These are phyloP conservation scores for Colletotrichum lentis DNA, from an alignment of 2,329 filamentous ascomycete genomes.

Conservation along the genomic window DNA sequence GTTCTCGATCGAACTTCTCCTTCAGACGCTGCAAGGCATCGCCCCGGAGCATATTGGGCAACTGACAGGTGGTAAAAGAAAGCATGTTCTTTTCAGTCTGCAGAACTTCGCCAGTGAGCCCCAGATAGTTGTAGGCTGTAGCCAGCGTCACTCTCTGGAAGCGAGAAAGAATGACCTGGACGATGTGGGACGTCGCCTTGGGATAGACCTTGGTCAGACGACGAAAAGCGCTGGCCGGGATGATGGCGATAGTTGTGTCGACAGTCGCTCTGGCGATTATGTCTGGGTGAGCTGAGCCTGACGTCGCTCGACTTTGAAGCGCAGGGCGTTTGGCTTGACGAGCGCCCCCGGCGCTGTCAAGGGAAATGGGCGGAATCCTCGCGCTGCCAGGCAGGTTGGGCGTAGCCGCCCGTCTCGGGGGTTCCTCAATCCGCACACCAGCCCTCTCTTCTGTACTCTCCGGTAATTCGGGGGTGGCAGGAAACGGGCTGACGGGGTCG, in stretches of 20 bases:
- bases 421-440: constrained; percentile 27
- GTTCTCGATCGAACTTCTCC: constrained; percentile 88
- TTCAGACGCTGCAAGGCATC: constrained; percentile 84
- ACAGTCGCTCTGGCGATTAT: constrained; percentile 95
- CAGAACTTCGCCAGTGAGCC: constrained; percentile 88
- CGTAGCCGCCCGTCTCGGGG: constrained; percentile 22
- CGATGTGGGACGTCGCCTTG: constrained; percentile 95
- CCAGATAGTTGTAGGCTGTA: constrained; percentile 93
- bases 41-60: constrained; percentile 89
- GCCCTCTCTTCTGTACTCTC: constrained; percentile 21
- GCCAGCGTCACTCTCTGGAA: constrained; percentile 94
- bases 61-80: constrained; percentile 87
- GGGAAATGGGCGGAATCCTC: constrained; percentile 76
- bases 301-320: constrained; percentile 55
- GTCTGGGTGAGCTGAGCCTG: constrained; percentile 90
- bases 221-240: constrained; percentile 93
- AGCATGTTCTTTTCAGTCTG: constrained; percentile 94
- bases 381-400: constrained; percentile 44
- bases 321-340: constrained; percentile 48
- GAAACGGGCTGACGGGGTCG: constrained; percentile 37
- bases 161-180: constrained; percentile 94
- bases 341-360: constrained; percentile 48
- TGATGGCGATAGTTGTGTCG: constrained; percentile 97
- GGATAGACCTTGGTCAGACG: constrained; percentile 93
- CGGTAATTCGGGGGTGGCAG: constrained; percentile 20